Base-by-base conservation (phyloP, 2,329 filamentous ascomycete species). In the Colletotrichum chlorophyti region DNA sequence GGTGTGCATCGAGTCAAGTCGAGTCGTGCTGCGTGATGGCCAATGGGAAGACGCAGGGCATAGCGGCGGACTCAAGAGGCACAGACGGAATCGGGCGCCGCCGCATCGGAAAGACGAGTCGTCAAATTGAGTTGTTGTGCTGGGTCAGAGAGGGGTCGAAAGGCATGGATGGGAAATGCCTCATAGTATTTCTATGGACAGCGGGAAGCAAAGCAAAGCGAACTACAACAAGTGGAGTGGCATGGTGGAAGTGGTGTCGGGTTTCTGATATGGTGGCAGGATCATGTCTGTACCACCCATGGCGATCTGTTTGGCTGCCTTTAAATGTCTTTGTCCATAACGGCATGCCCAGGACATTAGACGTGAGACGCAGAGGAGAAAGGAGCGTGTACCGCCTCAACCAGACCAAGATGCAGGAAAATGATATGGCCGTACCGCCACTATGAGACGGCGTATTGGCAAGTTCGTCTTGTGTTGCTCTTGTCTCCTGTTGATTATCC, bases 121-220 rank as follows among this genome's bases (percentile, higher is more conserved):
- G 42, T 46, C 24, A 31, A 29, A 43, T 29, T 15, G 46, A 48
- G 48, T 53, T 37, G 23, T 32, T 26, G 35, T 48, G 43, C 32
- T 17, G 34, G 40, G 51, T 54, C 17, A 49, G 45, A 43, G 57
- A 60, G 57, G 51, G 57, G 57, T 45, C 45, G 43, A 50, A 48
- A 57, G 55, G 49, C 55, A 59, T 55, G 51, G 57, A 60, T 35
- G 43, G 38, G 57, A 60, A 60, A 60, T 60, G 57, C 57, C 57
- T 60, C 57, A 60, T 60, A 60, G 57, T 43, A n/a, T n/a, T n/a
- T n/a, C n/a, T n/a, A n/a, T n/a, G n/a, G n/a, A n/a, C n/a, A n/a
- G n/a, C n/a, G 49, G 40, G 45, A 53, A 37, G 40, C 49, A 45
- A 37, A 31, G 35, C 21, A 51, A 42, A 21, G 26, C 47, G 42